Conservation (phyloP, 2,329 filamentous ascomycete genomes). For the Cladosporium sp. region DNA sequence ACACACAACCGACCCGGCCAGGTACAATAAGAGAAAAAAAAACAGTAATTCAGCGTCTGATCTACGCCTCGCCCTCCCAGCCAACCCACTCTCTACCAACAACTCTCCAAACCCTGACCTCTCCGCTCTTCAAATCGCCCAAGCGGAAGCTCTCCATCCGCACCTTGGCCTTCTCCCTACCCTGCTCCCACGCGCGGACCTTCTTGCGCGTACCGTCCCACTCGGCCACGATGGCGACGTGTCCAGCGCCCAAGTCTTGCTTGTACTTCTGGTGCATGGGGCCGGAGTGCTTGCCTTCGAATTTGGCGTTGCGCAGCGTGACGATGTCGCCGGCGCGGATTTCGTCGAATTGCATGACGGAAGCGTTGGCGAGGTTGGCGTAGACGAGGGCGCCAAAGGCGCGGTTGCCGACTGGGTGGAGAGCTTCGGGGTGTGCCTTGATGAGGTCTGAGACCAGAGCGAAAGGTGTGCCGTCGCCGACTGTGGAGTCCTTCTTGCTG, state of each 20-base stretch:
- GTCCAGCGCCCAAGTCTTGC: constrained; percentile 69
- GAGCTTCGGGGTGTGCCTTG: constrained; percentile 62
- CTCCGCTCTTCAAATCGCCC: constrained; percentile 85
- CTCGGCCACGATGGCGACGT: constrained; percentile 88
- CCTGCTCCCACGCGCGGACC: constrained; percentile 92
- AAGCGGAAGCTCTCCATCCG: constrained; percentile 76
- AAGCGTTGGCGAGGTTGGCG: constrained; percentile 90
- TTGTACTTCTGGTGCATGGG: constrained; percentile 94
- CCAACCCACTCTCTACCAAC: constrained; percentile 92
- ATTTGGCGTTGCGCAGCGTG: constrained; percentile 86
- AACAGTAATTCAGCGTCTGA: neutral
- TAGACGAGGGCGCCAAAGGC: constrained; percentile 92
- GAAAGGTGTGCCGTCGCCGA: constrained; percentile 81
- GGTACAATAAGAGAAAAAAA: no score
- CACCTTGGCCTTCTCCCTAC: constrained; percentile 80
- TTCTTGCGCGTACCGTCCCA: constrained; percentile 99
- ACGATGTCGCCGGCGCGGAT: constrained; percentile 93
- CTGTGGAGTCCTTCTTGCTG: constrained; percentile 72
- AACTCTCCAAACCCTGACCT: constrained; percentile 96
- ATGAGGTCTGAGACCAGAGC: constrained; percentile 78
- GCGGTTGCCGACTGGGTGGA: constrained; percentile 82
- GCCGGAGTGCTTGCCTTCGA: constrained; percentile 86
- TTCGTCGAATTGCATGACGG: constrained; percentile 85
- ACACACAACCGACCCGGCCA: neutral
- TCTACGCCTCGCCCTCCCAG: constrained; percentile 58